phyloP scores from a whole-genome alignment of 1,284 basidiomycete genomes.

The Naganishia sp. region DNA sequence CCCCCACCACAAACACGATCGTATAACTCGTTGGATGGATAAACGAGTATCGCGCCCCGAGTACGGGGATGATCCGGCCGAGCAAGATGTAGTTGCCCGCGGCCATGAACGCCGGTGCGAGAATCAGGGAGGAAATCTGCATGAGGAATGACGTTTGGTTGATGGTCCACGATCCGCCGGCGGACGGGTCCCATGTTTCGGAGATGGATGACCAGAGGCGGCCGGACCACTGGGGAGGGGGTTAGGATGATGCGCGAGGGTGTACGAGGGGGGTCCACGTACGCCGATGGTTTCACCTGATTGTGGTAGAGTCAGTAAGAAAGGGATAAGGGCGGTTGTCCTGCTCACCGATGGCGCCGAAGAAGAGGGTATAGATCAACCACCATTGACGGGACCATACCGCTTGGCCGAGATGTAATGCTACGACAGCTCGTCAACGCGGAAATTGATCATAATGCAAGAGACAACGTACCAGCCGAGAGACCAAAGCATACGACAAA shows the following conservation, averaged over 20 bases:
- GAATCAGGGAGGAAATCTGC: constrained; percentile 42
- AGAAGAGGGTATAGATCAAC: constrained; percentile 40
- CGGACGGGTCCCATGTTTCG: constrained; percentile 35
- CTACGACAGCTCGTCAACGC: constrained; percentile 16
- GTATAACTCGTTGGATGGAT: constrained; percentile 42
- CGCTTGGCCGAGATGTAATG: constrained; percentile 40
- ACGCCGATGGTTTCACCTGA: constrained; percentile 40
- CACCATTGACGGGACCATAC: constrained; percentile 41
- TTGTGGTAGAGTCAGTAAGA: not conserved
- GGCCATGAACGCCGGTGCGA: constrained; percentile 45
- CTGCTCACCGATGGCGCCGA: constrained; percentile 41
- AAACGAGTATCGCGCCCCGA: constrained; percentile 34
- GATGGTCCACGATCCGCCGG: constrained; percentile 15
- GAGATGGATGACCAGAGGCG: constrained; percentile 21
- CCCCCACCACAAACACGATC: constrained; percentile 44
- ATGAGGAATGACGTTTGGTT: constrained; percentile 36
- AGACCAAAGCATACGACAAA: constrained; percentile 34
- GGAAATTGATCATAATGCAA: too few species aligned
- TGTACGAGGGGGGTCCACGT: constrained; percentile 10
- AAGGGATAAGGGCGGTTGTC: not conserved
- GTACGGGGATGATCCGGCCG: constrained; percentile 35
- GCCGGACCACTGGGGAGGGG: constrained; percentile 19
- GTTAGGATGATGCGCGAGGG: not conserved
- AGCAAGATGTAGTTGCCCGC: constrained; percentile 47
- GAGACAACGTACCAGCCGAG: constrained; percentile 7